Evolutionary conservation across 768 basidiomycete genomes (phyloP).

Genomic region (Boletus bicolor): DNA sequence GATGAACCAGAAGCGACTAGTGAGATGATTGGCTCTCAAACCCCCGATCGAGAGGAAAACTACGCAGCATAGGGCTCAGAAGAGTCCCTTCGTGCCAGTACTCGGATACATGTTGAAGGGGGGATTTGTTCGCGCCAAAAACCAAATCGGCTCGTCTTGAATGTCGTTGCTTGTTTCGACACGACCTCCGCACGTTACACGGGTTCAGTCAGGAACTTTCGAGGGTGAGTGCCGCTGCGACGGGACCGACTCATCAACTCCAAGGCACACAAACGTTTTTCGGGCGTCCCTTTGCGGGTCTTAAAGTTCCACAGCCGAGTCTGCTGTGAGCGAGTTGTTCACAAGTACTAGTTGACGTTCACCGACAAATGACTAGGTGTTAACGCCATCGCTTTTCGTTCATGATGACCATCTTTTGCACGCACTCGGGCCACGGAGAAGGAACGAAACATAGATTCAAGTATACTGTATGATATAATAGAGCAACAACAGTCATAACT

Average conservation of each 20-base stretch:
- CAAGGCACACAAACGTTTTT: background rate
- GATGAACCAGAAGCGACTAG: background rate
- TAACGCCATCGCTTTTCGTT: too few relatives aligned
- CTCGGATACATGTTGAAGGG: background rate
- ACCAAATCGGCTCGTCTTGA: background rate
- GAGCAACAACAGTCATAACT: conserved; percentile 2
- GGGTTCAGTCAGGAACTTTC: background rate
- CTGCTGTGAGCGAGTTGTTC: background rate
- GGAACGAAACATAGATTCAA: conserved; percentile 20
- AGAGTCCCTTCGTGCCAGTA: background rate
- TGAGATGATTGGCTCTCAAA: background rate
- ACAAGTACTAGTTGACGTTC: background rate
- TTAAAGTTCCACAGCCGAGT: background rate
- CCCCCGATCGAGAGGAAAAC: background rate
- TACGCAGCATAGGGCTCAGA: too few relatives aligned
- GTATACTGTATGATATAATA: conserved; percentile 16
- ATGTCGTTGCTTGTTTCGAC: background rate
- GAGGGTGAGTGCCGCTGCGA: too few relatives aligned
- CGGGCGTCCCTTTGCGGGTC: background rate
- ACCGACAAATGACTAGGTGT: background rate
- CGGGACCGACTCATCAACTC: too few relatives aligned
- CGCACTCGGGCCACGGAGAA: background rate
- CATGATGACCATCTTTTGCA: background rate
- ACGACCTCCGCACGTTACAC: background rate
- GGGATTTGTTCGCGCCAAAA: background rate